Base-by-base conservation (phyloP, 106 monocot genomes). In the Iris macrosiphon region DNA sequence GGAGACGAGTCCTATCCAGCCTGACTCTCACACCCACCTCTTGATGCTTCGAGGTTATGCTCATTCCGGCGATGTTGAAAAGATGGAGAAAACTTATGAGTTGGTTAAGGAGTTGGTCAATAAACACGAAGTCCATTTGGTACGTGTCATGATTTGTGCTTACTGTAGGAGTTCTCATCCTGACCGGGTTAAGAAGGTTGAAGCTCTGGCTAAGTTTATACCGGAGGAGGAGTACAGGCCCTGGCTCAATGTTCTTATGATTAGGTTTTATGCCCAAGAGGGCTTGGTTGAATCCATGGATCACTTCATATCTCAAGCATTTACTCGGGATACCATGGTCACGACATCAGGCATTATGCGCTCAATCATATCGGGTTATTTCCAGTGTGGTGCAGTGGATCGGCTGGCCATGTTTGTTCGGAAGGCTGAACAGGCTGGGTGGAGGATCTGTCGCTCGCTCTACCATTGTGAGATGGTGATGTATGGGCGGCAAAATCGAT, bases 41-140 rank as follows among this genome's bases (percentile, higher is more conserved):
- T 61, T 93, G 34, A 80, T 93, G 93, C 77, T 93, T 6, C 76
- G 87, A 15, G 93, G 93, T 12, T 84, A 80, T 68, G 80, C 93
- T 1, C 71, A 87, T 56, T 52, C 80, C 0, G 61, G 72, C 3
- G 54, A 84, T 41, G 21, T 93, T 26, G 74, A 77, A 40, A 93
- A 75, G 57, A 93, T 93, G 93, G 87, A 93, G 75, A 41, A 39
- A 34, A 78, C 49, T 27, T 88, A 87, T 61, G 68, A 80, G 42
- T 16, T 69, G 13, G 74, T 83, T 26, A 72, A 61, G 40, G 63
- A 87, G 41, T 41, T 40, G 16, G 81, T 79, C 21, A 66, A 65
- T 32, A 34, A 49, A n/a, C 18, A 35, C 2, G 55, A 75, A 0
- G n/a, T 13, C 2, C 50, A 33, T 2, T 40, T 87, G 62, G 62